Conservation (phyloP, 1,284 basidiomycete genomes). For the Apiotrichum gracile region DNA sequence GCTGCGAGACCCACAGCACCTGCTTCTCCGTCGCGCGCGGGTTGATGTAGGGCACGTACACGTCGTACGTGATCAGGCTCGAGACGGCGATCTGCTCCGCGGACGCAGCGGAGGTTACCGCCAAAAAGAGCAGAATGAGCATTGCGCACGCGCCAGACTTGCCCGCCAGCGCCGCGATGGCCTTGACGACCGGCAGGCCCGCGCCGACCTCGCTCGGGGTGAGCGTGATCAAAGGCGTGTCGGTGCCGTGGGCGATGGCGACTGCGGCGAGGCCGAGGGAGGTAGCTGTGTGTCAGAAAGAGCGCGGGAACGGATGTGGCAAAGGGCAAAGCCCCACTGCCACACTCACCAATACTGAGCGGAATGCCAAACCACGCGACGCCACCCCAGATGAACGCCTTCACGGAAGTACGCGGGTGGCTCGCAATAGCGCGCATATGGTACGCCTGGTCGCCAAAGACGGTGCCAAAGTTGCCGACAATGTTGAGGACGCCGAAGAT, state of each 20-base stretch:
- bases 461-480: constrained; percentile 67
- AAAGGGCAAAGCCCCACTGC: background rate
- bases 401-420: constrained; percentile 72
- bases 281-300: constrained; percentile 18
- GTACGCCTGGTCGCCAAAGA: constrained; percentile 50
- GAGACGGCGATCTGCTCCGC: constrained; percentile 86
- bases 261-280: constrained; percentile 71
- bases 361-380: constrained; percentile 82
- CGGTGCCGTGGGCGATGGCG: constrained; percentile 57
- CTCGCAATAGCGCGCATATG: constrained; percentile 81
- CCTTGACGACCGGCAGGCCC: constrained; percentile 65
- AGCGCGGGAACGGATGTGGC: background rate
- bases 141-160: constrained; percentile 59
- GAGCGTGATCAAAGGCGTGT: constrained; percentile 50
- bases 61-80: constrained; percentile 72
- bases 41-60: constrained; percentile 58
- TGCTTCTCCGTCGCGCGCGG: constrained; percentile 56
- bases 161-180: constrained; percentile 71
- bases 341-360: constrained; percentile 48
- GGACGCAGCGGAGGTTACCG: constrained; percentile 75
- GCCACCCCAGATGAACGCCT: constrained; percentile 84
- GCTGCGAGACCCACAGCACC: constrained; percentile 53
- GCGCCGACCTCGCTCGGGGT: constrained; percentile 65
- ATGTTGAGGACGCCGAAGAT: constrained; percentile 79
- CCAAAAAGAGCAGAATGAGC: constrained; percentile 47